These are phyloP conservation scores for Plenodomus tracheiphilus DNA, from an alignment of 2,329 filamentous ascomycete species.

Conservation along the genomic window DNA sequence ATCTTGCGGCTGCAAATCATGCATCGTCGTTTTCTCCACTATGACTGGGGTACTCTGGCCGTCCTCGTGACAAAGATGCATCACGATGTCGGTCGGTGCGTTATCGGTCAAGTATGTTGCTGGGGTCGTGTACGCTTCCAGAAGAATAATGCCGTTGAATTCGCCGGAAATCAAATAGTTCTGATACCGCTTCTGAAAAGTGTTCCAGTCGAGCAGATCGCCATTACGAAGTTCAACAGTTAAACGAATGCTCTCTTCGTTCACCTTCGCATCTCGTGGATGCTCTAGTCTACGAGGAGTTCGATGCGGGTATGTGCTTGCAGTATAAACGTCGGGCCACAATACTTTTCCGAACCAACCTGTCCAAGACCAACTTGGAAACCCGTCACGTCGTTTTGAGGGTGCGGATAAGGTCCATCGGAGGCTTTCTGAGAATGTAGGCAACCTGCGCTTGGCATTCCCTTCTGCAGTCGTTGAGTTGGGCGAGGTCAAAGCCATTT, in stretches of 20 bases:
- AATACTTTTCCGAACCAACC: constrained; percentile 6
- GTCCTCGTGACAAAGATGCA: background rate
- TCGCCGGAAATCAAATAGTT: background rate
- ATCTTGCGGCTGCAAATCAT: background rate
- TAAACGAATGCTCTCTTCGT: constrained; percentile 4
- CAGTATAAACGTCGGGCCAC: constrained; percentile 6
- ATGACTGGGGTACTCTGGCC: background rate
- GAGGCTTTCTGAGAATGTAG: constrained; percentile 6
- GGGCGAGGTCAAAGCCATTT: background rate
- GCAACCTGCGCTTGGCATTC: constrained; percentile 2
- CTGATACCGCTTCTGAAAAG: constrained; percentile 8
- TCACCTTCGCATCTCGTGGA: constrained; percentile 5
- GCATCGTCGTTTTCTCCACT: background rate
- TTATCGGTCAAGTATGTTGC: constrained; percentile 1
- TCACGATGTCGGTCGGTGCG: background rate
- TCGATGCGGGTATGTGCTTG: background rate
- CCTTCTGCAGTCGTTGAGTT: constrained; percentile 1
- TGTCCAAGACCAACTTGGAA: constrained; percentile 7
- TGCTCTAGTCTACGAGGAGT: background rate
- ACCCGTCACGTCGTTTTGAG: background rate
- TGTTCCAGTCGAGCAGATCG: constrained; percentile 3
- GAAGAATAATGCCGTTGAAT: background rate
- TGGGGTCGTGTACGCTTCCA: constrained; percentile 2
- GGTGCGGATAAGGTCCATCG: background rate
- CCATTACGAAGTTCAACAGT: constrained; percentile 2